Percentiles rank a stretch among this genome's conserved stretches.
Evolutionary conservation across 805 yeast species (phyloP).

Genomic region (Peterozyma xylosa): DNA sequence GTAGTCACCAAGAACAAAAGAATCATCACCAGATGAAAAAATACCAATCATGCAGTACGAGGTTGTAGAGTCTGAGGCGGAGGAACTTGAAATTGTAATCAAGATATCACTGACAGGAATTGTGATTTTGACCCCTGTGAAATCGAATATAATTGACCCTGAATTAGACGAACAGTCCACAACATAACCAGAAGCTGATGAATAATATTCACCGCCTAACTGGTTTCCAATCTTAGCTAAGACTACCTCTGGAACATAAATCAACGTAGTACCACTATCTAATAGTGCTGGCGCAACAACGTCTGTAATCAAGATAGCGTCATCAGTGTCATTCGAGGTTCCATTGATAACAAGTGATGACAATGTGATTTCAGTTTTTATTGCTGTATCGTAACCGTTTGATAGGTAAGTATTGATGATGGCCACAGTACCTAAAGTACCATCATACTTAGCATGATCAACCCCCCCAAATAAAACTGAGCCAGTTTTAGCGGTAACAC

Average conservation of each 20-base stretch:
- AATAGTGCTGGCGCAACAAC: constrained; percentile 33
- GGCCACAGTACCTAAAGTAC: constrained; percentile 42
- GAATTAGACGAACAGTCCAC: constrained; percentile 30
- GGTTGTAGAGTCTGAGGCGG: constrained; percentile 8
- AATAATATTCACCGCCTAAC: constrained; percentile 34
- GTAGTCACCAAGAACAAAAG: constrained; percentile 43
- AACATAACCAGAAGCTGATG: constrained; percentile 34
- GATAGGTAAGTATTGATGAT: constrained; percentile 33
- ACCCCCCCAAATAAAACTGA: constrained; percentile 67
- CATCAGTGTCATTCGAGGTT: constrained; percentile 15
- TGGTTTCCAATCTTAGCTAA: constrained; percentile 18
- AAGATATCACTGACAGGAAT: constrained; percentile 34
- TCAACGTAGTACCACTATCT: constrained; percentile 54
- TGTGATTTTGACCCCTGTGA: constrained; percentile 49
- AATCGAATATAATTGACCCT: constrained; percentile 31
- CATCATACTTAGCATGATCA: constrained; percentile 55
- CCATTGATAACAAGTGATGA: constrained; percentile 21
- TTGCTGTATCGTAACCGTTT: constrained; percentile 27
- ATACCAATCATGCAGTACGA: constrained; percentile 40
- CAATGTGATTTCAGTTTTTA: constrained; percentile 42
- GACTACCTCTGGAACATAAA: constrained; percentile 32
- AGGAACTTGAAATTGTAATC: constrained; percentile 11
- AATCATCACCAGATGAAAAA: constrained; percentile 22
- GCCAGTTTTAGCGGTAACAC: constrained; percentile 28
- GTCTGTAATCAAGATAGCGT: constrained; percentile 14